Base-by-base conservation (phyloP, 192 early-diverging fungal genomes). In the Gonapodya sp. region DNA sequence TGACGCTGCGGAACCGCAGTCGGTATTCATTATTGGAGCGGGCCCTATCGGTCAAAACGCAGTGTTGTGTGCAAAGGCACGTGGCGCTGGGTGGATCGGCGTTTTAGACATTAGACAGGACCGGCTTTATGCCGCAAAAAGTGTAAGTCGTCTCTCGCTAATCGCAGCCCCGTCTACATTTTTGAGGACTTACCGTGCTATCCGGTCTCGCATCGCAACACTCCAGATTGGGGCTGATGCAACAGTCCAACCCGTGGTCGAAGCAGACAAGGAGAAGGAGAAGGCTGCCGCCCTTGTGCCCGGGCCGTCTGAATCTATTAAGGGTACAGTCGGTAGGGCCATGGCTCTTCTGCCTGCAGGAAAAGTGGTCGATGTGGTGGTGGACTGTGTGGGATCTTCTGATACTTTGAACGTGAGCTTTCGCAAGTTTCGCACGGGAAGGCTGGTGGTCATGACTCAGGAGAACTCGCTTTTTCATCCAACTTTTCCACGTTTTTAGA, bases 201-300 rank as follows among this genome's bases (percentile, higher is more conserved):
- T n/a, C n/a, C n/a, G n/a, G n/a, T n/a, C n/a, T n/a, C n/a, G n/a
- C n/a, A n/a, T n/a, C n/a, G n/a, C n/a, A n/a, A n/a, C n/a, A n/a
- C n/a, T n/a, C 8, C 14, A 77, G 75, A 16, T 77, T 2, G 75
- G 75, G 8, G 75, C 75, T 33, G 75, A 77, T 77, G 75, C 75
- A 16, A 31, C 31, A 31, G 34, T 77, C 31, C 30, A 32, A 18
- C 75, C 75, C 18, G 30, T 33, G 34, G 8, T 33, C 2, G 75
- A 2, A 77, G 8, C 2, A 2, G 75, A 16, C 31, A 16, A 18
- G 30, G 8, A 2, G 18, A 33, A 77, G 34, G 34, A 18, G 14
- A 16, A 16, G 18, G 30, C 75, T 77, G 30, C 31, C 8, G 75
- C 2, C 34, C 34, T 33, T 77, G 18, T 2, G 34, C 64, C 64